Evolutionary conservation across 140 eudicot species (phyloP).

Genomic region (Ambrosia hybrid): DNA sequence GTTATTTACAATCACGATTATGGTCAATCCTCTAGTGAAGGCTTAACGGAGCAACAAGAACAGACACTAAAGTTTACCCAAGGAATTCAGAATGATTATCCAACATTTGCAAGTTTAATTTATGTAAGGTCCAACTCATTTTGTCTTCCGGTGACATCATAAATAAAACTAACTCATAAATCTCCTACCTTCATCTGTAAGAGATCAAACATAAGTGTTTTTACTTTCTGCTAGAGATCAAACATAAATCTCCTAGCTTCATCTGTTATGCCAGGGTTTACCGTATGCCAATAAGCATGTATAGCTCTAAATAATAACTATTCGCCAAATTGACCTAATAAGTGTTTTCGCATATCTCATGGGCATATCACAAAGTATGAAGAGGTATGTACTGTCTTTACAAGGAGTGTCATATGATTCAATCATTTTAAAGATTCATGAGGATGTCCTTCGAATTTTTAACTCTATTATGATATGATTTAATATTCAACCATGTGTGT

Average conservation of each 20-base stretch:
- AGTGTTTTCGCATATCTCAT: constrained; percentile 20
- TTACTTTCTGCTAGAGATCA: background rate
- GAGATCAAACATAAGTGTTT: background rate
- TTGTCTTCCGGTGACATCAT: too few species aligned
- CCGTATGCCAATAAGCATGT: constrained; percentile 30
- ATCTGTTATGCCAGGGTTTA: too few species aligned
- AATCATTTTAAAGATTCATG: constrained; percentile 30
- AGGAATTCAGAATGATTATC: constrained; percentile 27
- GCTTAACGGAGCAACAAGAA: constrained; percentile 12
- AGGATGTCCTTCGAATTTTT: constrained; percentile 21
- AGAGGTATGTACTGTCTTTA: constrained; percentile 32
- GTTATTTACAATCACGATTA: too few species aligned
- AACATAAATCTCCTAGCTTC: too few species aligned
- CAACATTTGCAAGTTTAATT: background rate
- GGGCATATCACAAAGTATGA: constrained; percentile 22
- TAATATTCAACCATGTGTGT: background rate
- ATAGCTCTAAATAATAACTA: constrained; percentile 22
- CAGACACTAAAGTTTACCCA: constrained; percentile 11
- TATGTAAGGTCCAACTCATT: too few species aligned
- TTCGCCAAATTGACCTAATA: constrained; percentile 21
- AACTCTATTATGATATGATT: background rate
- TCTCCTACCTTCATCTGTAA: too few species aligned
- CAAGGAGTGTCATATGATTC: constrained; percentile 30
- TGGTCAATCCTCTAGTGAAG: constrained; percentile 25
- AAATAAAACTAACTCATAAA: too few species aligned